Conservation (phyloP, 1,284 basidiomycete species). For the Paramarasmius palmivorus region DNA sequence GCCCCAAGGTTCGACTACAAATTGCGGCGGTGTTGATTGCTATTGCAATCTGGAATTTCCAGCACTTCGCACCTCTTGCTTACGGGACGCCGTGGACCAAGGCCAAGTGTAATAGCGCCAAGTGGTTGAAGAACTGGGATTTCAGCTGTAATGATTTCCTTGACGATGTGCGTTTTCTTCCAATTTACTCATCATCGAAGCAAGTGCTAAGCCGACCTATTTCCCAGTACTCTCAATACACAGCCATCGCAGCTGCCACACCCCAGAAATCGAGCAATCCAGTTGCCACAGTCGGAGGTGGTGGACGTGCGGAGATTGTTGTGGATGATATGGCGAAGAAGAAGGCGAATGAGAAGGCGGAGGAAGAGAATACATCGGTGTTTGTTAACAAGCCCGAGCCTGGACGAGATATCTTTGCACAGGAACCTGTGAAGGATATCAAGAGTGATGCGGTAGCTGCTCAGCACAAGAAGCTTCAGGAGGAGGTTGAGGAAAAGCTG, state of each 20-base stretch:
- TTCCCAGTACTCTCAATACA: constrained; percentile 56
- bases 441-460: constrained; percentile 37
- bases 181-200: not conserved
- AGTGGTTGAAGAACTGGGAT: constrained; percentile 94
- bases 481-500: constrained; percentile 34
- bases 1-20: constrained; percentile 78
- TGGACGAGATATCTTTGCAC: constrained; percentile 66
- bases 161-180: constrained; percentile 49
- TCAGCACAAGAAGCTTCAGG: constrained; percentile 32
- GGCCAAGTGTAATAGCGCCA: constrained; percentile 72
- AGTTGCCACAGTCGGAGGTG: constrained; percentile 27
- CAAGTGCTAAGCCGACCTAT: constrained; percentile 1
- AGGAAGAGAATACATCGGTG: constrained; percentile 38
- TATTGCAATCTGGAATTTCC: constrained; percentile 79
- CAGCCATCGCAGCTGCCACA: constrained; percentile 34
- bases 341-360: constrained; percentile 2
- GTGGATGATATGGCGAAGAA: constrained; percentile 11
- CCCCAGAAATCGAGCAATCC: constrained; percentile 47
- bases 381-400: constrained; percentile 60
- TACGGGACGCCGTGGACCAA: constrained; percentile 92
- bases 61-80: constrained; percentile 78
- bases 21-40: constrained; percentile 75
- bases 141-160: constrained; percentile 82
- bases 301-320: constrained; percentile 7
- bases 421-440: constrained; percentile 35